phyloP scores from a whole-genome alignment of 352 stramenopile genomes.

The Phytopythium chamaehyphon region DNA sequence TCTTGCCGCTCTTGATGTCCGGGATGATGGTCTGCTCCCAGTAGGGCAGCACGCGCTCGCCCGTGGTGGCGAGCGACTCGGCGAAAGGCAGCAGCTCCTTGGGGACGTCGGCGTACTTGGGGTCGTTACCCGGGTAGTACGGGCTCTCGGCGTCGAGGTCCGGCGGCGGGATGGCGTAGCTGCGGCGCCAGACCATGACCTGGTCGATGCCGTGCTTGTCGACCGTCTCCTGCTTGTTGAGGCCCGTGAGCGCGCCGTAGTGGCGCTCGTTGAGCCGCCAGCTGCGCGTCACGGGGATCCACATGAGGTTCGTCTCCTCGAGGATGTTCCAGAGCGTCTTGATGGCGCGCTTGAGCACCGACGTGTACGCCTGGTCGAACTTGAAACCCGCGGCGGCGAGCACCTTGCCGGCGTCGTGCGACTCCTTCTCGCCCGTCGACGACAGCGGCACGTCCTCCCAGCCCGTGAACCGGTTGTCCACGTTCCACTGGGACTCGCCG shows the following conservation, averaged over 20 bases:
- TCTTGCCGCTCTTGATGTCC: conserved; percentile 93
- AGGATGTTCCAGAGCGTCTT: conserved; percentile 96
- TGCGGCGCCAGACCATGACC: conserved; percentile 96
- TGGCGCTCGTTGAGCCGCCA: conserved; percentile 98
- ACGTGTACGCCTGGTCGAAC: conserved; percentile 96
- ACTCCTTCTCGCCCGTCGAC: conserved; percentile 87
- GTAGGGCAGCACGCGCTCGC: conserved; percentile 94
- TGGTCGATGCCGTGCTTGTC: conserved; percentile 98
- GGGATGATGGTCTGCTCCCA: conserved; percentile 95
- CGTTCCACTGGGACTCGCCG: conserved; percentile 97
- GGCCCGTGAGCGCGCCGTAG: conserved; percentile 97
- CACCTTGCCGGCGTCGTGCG: conserved; percentile 92
- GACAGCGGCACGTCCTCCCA: conserved; percentile 97
- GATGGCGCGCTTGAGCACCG: conserved; percentile 96
- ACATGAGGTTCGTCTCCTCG: conserved; percentile 97
- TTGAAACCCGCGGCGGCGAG: conserved; percentile 91
- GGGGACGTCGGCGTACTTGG: conserved; percentile 89
- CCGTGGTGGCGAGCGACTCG: conserved; percentile 92
- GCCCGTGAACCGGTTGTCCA: conserved; percentile 98
- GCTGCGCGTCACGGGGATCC: conserved; percentile 92
- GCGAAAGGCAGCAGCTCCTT: conserved; percentile 91
- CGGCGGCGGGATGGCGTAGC: conserved; percentile 96
- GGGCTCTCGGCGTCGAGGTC: conserved; percentile 80
- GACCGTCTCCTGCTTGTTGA: conserved; percentile 99
- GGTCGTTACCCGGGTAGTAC: conserved; percentile 91